These are phyloP conservation scores for Cercospora citrullina DNA, from an alignment of 2,329 filamentous ascomycete species.

Conservation along the genomic window DNA sequence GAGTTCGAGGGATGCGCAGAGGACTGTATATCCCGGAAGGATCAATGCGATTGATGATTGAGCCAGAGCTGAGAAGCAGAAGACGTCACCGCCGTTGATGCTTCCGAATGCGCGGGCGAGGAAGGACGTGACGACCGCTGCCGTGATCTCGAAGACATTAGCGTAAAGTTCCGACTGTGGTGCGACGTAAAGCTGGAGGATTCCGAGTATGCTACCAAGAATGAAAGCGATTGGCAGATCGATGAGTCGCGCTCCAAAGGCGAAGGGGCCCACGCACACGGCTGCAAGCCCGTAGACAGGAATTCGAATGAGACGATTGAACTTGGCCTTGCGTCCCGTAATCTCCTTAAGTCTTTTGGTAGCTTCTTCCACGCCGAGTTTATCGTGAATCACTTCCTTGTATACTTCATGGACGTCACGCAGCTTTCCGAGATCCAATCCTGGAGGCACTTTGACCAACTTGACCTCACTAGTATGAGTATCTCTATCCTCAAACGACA, in stretches of 20 bases:
- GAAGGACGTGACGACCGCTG: conserved; percentile 53
- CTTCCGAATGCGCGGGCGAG: conserved; percentile 52
- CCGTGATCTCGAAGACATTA: conserved; percentile 54
- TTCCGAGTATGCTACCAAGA: conserved; percentile 71
- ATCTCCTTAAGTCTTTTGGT: conserved; percentile 64
- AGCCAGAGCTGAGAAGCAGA: conserved; percentile 54
- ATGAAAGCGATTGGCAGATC: conserved; percentile 77
- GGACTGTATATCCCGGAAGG: conserved; percentile 52
- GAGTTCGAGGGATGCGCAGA: conserved; percentile 52
- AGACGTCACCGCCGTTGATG: conserved; percentile 45
- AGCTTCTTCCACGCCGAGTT: conserved; percentile 70
- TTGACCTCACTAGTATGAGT: conserved; percentile 81
- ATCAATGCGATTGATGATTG: conserved; percentile 54
- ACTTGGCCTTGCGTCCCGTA: conserved; percentile 58
- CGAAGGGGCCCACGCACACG: conserved; percentile 74
- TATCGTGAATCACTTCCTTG: conserved; percentile 76
- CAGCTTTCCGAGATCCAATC: conserved; percentile 71
- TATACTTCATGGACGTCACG: conserved; percentile 75
- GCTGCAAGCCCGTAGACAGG: conserved; percentile 74
- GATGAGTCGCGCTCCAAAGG: conserved; percentile 73
- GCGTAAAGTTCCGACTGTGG: conserved; percentile 70
- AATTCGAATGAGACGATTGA: conserved; percentile 52
- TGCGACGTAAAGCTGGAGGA: conserved; percentile 72
- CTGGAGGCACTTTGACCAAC: conserved; percentile 67
- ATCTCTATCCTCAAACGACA: conserved; percentile 75